Evolutionary conservation across 352 stramenopile species (phyloP).

Genomic region (Elongisporangium undulatum): DNA sequence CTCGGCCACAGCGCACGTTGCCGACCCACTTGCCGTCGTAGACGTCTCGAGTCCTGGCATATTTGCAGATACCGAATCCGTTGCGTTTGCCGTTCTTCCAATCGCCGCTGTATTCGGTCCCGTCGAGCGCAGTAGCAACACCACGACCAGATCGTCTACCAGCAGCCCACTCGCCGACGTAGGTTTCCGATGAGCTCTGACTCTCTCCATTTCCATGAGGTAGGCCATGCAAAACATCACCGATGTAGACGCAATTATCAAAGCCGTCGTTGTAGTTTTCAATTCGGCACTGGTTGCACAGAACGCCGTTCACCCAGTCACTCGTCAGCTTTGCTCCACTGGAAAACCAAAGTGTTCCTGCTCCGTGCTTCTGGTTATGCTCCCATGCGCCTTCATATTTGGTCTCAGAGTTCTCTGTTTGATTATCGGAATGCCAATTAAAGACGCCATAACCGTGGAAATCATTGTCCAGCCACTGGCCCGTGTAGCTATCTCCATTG

Average conservation of each 20-base stretch:
- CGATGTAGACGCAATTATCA: constrained; percentile 44
- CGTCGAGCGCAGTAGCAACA: constrained; percentile 49
- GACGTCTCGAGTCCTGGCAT: constrained; percentile 41
- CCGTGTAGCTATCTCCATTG: constrained; percentile 44
- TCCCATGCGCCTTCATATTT: constrained; percentile 80
- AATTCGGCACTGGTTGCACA: constrained; percentile 17
- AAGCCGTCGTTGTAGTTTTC: constrained; percentile 48
- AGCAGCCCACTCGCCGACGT: constrained; percentile 38
- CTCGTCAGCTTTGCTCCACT: constrained; percentile 41
- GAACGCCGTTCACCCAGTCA: constrained; percentile 23
- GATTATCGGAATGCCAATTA: constrained; percentile 19
- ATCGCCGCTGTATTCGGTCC: constrained; percentile 80
- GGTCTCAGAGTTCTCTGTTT: too few relatives aligned
- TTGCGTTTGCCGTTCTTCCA: constrained; percentile 84
- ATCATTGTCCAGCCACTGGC: constrained; percentile 41
- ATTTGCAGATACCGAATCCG: constrained; percentile 68
- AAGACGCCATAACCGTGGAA: constrained; percentile 52
- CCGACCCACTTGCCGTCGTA: constrained; percentile 89
- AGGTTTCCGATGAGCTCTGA: constrained; percentile 36
- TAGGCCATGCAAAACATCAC: constrained; percentile 29
- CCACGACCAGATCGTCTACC: constrained; percentile 51
- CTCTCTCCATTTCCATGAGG: constrained; percentile 60
- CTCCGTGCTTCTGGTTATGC: constrained; percentile 44
- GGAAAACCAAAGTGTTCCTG: constrained; percentile 56
- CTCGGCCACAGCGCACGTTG: constrained; percentile 55